Conservation (phyloP, 805 yeast species). For the Ogataea ramenticola region DNA sequence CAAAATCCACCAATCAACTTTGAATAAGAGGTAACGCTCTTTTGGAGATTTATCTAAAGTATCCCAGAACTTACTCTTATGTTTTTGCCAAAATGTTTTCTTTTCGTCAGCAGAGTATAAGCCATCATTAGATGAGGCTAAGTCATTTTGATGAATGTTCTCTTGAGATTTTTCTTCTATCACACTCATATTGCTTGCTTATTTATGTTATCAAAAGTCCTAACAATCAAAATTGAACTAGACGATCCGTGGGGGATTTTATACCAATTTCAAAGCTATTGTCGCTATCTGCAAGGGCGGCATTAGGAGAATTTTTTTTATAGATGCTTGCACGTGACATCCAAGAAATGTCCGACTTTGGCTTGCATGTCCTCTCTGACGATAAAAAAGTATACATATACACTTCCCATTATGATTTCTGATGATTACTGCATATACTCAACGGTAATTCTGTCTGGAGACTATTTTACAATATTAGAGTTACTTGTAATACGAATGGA, state of each 20-base stretch:
- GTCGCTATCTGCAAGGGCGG: neutral
- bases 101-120: neutral
- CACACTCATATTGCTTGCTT: neutral
- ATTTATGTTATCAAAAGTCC: too few relatives aligned
- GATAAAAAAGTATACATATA: neutral
- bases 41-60: constrained; percentile 30
- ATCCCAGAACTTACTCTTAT: constrained; percentile 12
- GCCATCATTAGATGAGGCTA: neutral
- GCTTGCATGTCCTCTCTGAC: neutral
- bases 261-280: neutral
- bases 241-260: neutral
- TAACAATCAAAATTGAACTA: neutral
- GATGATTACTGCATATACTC: too few relatives aligned
- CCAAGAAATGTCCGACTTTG: neutral
- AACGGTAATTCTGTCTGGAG: too few relatives aligned
- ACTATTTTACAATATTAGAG: too few relatives aligned
- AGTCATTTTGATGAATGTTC: neutral
- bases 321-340: neutral
- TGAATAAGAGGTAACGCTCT: constrained; percentile 36
- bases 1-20: constrained; percentile 48
- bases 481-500: too few relatives aligned
- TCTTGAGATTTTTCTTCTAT: neutral
- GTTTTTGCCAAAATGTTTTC: constrained; percentile 8
- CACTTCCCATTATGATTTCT: too few relatives aligned
- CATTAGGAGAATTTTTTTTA: neutral